Percentiles rank a stretch among this genome's conserved stretches.
phyloP scores from a whole-genome alignment of 2,329 filamentous ascomycete genomes.

The Ophiostoma quercus region DNA sequence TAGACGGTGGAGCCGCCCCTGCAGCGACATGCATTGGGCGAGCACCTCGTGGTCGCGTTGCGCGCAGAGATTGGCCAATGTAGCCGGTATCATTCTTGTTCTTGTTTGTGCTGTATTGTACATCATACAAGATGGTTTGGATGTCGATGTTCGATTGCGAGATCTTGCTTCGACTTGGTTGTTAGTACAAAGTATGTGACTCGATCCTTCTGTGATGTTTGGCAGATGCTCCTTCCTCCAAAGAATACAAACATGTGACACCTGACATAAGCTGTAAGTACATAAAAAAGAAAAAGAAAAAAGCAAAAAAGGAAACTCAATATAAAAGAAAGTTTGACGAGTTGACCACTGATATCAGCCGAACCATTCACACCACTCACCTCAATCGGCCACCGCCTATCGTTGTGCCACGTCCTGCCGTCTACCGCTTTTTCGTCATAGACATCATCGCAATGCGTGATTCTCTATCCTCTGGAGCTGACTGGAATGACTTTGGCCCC shows the following conservation, averaged over 20 bases:
- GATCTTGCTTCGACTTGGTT: background rate
- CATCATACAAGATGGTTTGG: background rate
- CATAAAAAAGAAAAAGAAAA: too few relatives aligned
- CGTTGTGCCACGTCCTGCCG: background rate
- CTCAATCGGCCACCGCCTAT: background rate
- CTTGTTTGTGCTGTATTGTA: background rate
- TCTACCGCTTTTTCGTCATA: conserved; percentile 7
- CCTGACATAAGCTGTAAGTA: background rate
- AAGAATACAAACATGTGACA: background rate
- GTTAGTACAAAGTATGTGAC: background rate
- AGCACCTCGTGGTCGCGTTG: conserved; percentile 19
- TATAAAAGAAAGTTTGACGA: background rate
- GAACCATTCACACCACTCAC: background rate
- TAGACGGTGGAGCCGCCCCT: background rate
- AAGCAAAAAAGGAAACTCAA: too few relatives aligned
- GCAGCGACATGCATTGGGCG: background rate
- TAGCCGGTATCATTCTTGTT: background rate
- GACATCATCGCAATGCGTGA: too few relatives aligned
- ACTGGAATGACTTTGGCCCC: too few relatives aligned
- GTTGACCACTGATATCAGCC: background rate
- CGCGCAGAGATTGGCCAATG: conserved; percentile 21
- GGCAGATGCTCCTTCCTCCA: background rate
- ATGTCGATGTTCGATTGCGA: background rate
- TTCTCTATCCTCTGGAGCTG: too few relatives aligned
- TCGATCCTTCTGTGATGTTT: too few relatives aligned